Evolutionary conservation across 2,329 filamentous ascomycete species (phyloP), one percentile per base, ranked within the genome.

Genomic region (Verticillium tricorpus): DNA sequence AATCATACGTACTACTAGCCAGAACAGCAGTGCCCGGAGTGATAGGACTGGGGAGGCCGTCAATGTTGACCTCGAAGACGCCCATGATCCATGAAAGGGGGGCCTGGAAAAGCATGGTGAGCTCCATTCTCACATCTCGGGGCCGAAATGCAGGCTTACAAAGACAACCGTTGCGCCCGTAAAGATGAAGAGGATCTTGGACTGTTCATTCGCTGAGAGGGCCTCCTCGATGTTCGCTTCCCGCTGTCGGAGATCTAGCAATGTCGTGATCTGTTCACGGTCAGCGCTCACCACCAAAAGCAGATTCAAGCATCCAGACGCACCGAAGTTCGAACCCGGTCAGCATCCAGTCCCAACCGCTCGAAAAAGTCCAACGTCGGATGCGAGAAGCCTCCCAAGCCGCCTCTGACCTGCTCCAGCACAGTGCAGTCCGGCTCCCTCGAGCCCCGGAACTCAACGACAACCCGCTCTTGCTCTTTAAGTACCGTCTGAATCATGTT

Each of bases 171-270:
- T 66, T 0, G 64, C 64, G 0, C 64, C 64, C 0, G 64, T 66
- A 3, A 66, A 66, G 40, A 66, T 66, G 64, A 66, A 66, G 2
- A 66, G 63, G 14, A 66, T 66, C 58, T 66, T 66, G 56, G 64
- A 66, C 58, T 66, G 64, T 61, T 66, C 63, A 60, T 62, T 66
- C 3, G 64, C 64, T 0, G 64, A 66, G 1, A 66, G 45, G 4
- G 64, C 64, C n/a, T 66, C 64, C 14, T 66, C 64, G 22, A 66
- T 66, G 15, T 66, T 66, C 0, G 64, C 64, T 40, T 66, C 64
- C 2, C 64, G 58, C 59, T 66, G 64, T 19, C 64, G 59, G 55
- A 66, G 52, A 9, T 66, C 64, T 0, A 66, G 6, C n/a, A 66
- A 8, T 0, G 64, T 66, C 5, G 64, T 66, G 22, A 66, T 66